These are phyloP conservation scores for Fusarium nematophilum DNA, from an alignment of 2,329 filamentous ascomycete genomes.

Conservation along the genomic window DNA sequence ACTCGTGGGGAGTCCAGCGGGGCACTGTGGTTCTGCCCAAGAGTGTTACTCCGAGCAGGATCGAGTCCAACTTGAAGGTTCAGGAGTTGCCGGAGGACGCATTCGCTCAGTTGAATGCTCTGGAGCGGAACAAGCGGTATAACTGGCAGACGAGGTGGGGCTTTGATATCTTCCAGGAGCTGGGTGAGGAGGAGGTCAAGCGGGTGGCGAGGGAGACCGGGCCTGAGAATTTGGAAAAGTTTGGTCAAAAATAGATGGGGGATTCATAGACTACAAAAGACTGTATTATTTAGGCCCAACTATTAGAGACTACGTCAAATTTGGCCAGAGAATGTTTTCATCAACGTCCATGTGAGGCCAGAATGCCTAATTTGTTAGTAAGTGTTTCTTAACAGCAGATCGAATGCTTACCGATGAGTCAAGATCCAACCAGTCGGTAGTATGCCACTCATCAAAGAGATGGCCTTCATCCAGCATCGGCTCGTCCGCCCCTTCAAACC, in stretches of 20 bases:
- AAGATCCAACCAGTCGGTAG: slow-evolving; percentile 33
- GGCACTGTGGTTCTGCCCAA: slow-evolving; percentile 76
- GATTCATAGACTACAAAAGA: too few species aligned
- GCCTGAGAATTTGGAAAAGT: slow-evolving; percentile 10
- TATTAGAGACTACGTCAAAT: slow-evolving; percentile 23
- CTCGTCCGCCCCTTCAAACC: not conserved
- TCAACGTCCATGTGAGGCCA: slow-evolving; percentile 22
- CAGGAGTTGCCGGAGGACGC: slow-evolving; percentile 44
- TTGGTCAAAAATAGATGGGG: slow-evolving; percentile 1
- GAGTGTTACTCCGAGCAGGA: slow-evolving; percentile 72
- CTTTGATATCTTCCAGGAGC: slow-evolving; percentile 25
- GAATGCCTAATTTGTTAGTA: slow-evolving; percentile 10
- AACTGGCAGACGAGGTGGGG: slow-evolving; percentile 24
- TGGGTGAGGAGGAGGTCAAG: slow-evolving; percentile 3
- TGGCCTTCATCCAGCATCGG: slow-evolving; percentile 4
- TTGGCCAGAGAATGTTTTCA: slow-evolving; percentile 14
- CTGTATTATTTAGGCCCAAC: too few species aligned
- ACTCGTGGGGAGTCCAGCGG: slow-evolving; percentile 70
- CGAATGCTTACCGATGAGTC: slow-evolving; percentile 27
- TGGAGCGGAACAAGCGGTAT: slow-evolving; percentile 26
- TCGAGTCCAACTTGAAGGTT: slow-evolving; percentile 70
- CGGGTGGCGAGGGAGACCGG: slow-evolving; percentile 9
- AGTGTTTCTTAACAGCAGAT: not conserved
- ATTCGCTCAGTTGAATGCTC: slow-evolving; percentile 3
- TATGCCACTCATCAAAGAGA: slow-evolving; percentile 29